Evolutionary conservation across 1,284 basidiomycete genomes (phyloP).

Genomic region (Sphaerobolus stellatus): DNA sequence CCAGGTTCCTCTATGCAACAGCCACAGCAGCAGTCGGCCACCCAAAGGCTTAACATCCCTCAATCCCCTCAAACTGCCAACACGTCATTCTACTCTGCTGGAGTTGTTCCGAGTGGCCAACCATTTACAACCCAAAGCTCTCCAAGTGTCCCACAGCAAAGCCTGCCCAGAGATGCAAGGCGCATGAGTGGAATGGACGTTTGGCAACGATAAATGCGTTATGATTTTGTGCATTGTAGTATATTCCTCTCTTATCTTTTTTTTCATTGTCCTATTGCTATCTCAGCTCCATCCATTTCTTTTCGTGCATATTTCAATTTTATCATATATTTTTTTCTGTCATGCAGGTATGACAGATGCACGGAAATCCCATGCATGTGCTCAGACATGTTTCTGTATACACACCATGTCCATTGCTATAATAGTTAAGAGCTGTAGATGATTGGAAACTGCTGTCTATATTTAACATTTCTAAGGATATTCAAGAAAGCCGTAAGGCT

Average conservation of each 20-base stretch:
- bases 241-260: conserved; percentile 21
- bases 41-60: conserved; percentile 42
- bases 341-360: conserved; percentile 8
- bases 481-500: background rate
- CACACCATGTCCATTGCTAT: conserved; percentile 11
- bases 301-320: conserved; percentile 8
- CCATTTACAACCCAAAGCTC: conserved; percentile 7
- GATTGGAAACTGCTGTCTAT: conserved; percentile 5
- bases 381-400: conserved; percentile 8
- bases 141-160: conserved; percentile 29
- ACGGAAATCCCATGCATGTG: conserved; percentile 9
- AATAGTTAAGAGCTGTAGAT: conserved; percentile 7
- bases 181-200: conserved; percentile 70
- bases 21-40: conserved; percentile 29
- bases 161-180: conserved; percentile 55
- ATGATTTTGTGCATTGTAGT: conserved; percentile 11
- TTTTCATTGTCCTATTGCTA: conserved; percentile 19
- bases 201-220: conserved; percentile 62
- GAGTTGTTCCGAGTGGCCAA: conserved; percentile 54
- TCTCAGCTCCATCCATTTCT: background rate
- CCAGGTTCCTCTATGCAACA: conserved; percentile 16
- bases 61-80: conserved; percentile 50
- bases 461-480: background rate
- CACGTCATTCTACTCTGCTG: conserved; percentile 67
- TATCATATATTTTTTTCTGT: background rate